These are phyloP conservation scores for Globisporangium canariense DNA, from an alignment of 352 stramenopile species.

Conservation along the genomic window DNA sequence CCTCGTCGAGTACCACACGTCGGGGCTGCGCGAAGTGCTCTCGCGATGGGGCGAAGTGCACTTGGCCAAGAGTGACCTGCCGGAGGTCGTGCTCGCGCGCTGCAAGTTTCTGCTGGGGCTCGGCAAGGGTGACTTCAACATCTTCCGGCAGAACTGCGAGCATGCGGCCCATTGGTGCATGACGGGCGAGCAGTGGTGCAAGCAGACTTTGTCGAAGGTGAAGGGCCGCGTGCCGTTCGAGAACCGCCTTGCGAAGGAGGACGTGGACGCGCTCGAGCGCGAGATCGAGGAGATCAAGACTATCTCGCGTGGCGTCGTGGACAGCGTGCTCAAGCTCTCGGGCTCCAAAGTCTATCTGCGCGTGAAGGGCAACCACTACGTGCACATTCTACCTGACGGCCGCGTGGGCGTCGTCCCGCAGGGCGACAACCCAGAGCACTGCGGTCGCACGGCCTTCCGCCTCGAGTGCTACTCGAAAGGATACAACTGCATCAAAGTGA, in stretches of 20 bases:
- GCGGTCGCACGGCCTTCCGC: conserved; percentile 62
- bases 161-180: conserved; percentile 87
- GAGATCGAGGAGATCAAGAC: conserved; percentile 78
- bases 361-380: conserved; percentile 70
- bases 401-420: conserved; percentile 56
- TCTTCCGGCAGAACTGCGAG: conserved; percentile 88
- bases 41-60: conserved; percentile 86
- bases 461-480: conserved; percentile 75
- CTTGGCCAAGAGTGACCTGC: conserved; percentile 75
- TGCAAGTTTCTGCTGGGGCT: conserved; percentile 83
- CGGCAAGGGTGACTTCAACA: conserved; percentile 80
- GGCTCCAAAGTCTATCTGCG: conserved; percentile 59
- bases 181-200: conserved; percentile 88
- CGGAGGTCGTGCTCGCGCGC: conserved; percentile 74
- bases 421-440: conserved; percentile 36
- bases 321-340: conserved; percentile 63
- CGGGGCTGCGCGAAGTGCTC: conserved; percentile 67
- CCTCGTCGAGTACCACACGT: conserved; percentile 86
- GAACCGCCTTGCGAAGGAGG: conserved; percentile 62
- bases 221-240: conserved; percentile 78
- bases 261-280: conserved; percentile 65
- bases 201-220: conserved; percentile 76
- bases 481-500: conserved; percentile 88
- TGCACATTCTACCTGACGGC: conserved; percentile 42
- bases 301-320: conserved; percentile 60